Base-by-base conservation (phyloP, 495 filamentous ascomycete species). In the Hyaloscypha finlandica region DNA sequence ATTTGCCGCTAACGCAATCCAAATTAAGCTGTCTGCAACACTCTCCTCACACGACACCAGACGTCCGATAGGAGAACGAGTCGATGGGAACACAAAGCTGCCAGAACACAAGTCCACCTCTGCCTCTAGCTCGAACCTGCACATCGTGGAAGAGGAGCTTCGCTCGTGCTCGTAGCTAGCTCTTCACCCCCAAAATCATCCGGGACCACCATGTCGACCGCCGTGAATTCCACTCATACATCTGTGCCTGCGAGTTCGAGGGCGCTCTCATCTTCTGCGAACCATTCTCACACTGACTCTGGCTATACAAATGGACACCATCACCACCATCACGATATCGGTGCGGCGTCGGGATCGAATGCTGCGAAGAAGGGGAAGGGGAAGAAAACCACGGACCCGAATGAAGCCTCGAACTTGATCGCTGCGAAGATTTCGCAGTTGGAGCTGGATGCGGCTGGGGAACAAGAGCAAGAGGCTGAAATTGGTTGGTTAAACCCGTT, bases 371-470 rank as follows among this genome's bases (percentile, higher is more conserved):
- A 92, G 82, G 84, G 85, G 68, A 89, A 92, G 70, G 74, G 75
- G 61, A 85, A 85, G 80, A 92, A 92, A 77, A 76, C 85, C 33
- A 78, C 90, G 35, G 93, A 97, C 76, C 89, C 91, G 48, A 90
- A 84, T 70, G 93, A 97, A 72, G 91, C 92, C 12, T 91, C 90
- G 48, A 97, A 97, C 79, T 84, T 96, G 64, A 84, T 99, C 58
- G 90, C 92, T 32, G 92, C 93, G 33, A 93, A 94, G 77, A 97
- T 99, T 70, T 94, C 93, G 30, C 96, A 98, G 81, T 79, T 99
- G 69, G 95, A 99, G 77, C 88, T 90, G 45, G 93, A 97, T 83
- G 89, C 89, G 60, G 93, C 93, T 29, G 92, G 92, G 61, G 94
- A 97, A 70, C 96, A 95, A 79, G 94, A 97, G 68, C 92, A 97